Conservation (phyloP, 139 green algal species). For the Coelastrella sp. region DNA sequence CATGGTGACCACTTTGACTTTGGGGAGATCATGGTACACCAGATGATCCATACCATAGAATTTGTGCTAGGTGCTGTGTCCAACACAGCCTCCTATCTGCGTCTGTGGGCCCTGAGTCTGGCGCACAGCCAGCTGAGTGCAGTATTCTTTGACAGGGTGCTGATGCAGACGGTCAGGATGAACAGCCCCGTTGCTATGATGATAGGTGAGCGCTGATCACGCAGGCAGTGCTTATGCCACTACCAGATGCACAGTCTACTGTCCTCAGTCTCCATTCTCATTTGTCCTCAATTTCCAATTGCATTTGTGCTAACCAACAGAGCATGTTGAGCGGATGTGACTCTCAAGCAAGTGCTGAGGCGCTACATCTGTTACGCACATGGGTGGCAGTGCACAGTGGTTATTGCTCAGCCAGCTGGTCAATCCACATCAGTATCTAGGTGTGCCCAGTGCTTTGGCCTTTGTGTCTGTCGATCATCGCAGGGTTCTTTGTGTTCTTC, state of each 20-base stretch:
- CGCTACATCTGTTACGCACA: no score
- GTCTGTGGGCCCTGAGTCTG: slow-evolving; percentile 97
- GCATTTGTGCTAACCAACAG: no score
- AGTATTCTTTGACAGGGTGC: slow-evolving; percentile 96
- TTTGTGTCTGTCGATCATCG: not conserved
- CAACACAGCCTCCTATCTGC: slow-evolving; percentile 99
- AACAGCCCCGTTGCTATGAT: slow-evolving; percentile 67
- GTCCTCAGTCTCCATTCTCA: no score
- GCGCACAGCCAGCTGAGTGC: slow-evolving; percentile 94
- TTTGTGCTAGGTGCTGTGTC: slow-evolving; percentile 99
- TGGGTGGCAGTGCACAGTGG: no score
- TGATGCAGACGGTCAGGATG: slow-evolving; percentile 82
- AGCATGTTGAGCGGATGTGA: not conserved
- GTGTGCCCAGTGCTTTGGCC: no score
- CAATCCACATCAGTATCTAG: no score
- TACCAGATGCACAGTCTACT: no score
- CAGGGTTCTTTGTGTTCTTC: slow-evolving; percentile 93
- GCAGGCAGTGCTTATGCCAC: not conserved
- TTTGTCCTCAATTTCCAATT: no score
- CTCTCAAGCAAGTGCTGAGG: no score
- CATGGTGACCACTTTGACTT: slow-evolving; percentile 89
- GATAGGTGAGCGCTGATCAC: slow-evolving; percentile 60
- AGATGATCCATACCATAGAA: slow-evolving; percentile 98
- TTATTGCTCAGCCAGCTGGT: no score
- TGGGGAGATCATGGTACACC: slow-evolving; percentile 72